Percentiles rank a stretch among this genome's conserved stretches.
Conservation (phyloP, 176 grass and related monocot species). For the Hordeum vulgare region DNA sequence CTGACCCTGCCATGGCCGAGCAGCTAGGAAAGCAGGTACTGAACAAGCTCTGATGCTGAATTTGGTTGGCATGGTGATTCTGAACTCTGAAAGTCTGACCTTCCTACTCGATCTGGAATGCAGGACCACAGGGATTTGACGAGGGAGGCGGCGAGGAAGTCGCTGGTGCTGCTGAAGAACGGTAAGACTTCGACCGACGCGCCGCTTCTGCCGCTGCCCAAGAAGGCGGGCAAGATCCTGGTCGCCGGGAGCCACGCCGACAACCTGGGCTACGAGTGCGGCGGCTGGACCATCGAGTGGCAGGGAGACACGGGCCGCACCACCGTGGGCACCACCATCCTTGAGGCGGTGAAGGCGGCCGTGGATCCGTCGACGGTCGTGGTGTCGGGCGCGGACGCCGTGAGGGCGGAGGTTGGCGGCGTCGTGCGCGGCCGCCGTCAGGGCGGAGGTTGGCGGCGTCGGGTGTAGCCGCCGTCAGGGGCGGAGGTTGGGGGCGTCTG, state of each 20-base stretch:
- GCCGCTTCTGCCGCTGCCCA: slow-evolving; percentile 66
- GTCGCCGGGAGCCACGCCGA: slow-evolving; percentile 80
- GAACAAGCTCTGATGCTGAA: no score
- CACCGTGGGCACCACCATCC: slow-evolving; percentile 83
- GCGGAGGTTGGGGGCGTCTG: no score
- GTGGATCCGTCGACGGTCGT: slow-evolving; percentile 69
- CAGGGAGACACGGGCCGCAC: slow-evolving; percentile 52
- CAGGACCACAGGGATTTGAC: slow-evolving; percentile 86
- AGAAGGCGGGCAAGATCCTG: slow-evolving; percentile 79
- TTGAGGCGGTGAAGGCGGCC: slow-evolving; percentile 63
- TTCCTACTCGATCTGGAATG: background rate
- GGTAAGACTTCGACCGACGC: slow-evolving; percentile 33
- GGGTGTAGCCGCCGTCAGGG: no score
- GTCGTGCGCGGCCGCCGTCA: no score
- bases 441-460: no score
- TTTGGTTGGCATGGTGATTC: no score
- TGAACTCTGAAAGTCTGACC: no score
- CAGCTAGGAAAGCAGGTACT: no score
- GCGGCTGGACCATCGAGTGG: slow-evolving; percentile 93
- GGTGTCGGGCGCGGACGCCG: no score
- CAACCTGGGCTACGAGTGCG: slow-evolving; percentile 91
- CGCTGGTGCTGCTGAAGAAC: slow-evolving; percentile 86
- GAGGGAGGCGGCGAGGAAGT: slow-evolving; percentile 79
- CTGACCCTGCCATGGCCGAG: no score
- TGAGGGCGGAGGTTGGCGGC: no score